Percentiles rank a stretch among this genome's conserved stretches.
Conservation (phyloP, 257 asterid genomes). For the Penstemon barbatus region DNA sequence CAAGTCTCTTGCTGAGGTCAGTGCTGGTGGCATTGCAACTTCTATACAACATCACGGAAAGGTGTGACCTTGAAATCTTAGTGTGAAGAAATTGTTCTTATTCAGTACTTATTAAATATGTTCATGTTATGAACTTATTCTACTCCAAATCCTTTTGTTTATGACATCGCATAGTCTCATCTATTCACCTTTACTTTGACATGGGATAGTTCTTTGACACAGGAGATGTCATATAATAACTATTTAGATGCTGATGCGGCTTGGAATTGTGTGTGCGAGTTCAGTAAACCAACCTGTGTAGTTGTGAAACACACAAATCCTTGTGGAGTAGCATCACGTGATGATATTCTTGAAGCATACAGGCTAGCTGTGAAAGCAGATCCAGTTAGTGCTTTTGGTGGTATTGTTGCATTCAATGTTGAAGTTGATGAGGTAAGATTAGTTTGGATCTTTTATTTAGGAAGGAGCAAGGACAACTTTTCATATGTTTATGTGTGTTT, state of each 20-base stretch:
- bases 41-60: conserved; percentile 94
- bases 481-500: conserved; percentile 13
- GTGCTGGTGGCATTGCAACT: conserved; percentile 93
- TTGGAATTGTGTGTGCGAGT: conserved; percentile 96
- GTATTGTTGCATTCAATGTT: conserved; percentile 94
- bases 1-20: conserved; percentile 90
- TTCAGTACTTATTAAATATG: too few relatives aligned
- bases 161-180: background rate
- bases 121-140: too few relatives aligned
- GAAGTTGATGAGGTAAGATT: conserved; percentile 91
- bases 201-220: conserved; percentile 31
- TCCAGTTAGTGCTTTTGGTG: conserved; percentile 99
- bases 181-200: background rate
- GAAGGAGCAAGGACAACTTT: too few relatives aligned
- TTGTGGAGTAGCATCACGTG: conserved; percentile 95
- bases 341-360: conserved; percentile 81
- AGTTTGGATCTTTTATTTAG: conserved; percentile 12
- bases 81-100: background rate
- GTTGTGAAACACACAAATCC: conserved; percentile 97
- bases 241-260: conserved; percentile 98
- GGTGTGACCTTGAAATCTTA: conserved; percentile 40
- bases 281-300: conserved; percentile 87
- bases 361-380: conserved; percentile 94
- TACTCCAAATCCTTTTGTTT: too few relatives aligned
- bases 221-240: conserved; percentile 97